A percentile compares a stretch with the other conserved stretches of the same genome.
Evolutionary conservation across 257 asterid species (phyloP).

Genomic region (Primulina tabacum): DNA sequence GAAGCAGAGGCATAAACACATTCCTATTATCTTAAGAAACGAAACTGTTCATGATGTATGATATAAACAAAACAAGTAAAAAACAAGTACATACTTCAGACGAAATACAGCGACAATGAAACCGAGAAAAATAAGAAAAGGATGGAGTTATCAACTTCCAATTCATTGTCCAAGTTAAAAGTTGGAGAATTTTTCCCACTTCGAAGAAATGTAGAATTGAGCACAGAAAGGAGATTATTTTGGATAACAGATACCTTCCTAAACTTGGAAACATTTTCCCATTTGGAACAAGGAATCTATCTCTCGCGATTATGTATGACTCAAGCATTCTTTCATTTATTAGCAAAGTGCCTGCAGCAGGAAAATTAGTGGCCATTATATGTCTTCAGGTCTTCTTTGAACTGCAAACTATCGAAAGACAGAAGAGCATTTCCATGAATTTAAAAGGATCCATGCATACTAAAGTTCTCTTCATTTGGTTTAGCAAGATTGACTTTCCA

Average conservation of each 20-base stretch:
- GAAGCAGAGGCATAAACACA: conserved; percentile 1
- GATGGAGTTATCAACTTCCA: conserved; percentile 7
- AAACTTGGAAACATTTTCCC: conserved; percentile 95
- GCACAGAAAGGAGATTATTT: conserved; percentile 9
- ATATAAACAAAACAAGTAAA: conserved; percentile 2
- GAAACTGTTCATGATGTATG: background rate
- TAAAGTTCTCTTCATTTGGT: conserved; percentile 18
- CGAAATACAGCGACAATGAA: background rate
- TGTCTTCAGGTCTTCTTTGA: conserved; percentile 24
- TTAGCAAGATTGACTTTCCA: conserved; percentile 12
- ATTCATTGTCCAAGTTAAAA: conserved; percentile 7
- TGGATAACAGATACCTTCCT: conserved; percentile 63
- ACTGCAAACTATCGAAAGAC: background rate
- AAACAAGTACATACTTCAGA: conserved; percentile 7
- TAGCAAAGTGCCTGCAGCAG: conserved; percentile 82
- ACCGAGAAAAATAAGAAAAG: background rate
- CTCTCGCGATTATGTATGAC: conserved; percentile 96
- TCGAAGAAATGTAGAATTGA: conserved; percentile 12
- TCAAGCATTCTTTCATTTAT: conserved; percentile 98
- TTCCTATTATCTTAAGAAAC: conserved; percentile 10
- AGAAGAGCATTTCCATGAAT: background rate
- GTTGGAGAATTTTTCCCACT: background rate
- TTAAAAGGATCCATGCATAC: conserved; percentile 1
- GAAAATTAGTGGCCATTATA: conserved; percentile 19
- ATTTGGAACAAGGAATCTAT: conserved; percentile 82